phyloP scores from a whole-genome alignment of 768 basidiomycete species.

The Amanita fuliginea region DNA sequence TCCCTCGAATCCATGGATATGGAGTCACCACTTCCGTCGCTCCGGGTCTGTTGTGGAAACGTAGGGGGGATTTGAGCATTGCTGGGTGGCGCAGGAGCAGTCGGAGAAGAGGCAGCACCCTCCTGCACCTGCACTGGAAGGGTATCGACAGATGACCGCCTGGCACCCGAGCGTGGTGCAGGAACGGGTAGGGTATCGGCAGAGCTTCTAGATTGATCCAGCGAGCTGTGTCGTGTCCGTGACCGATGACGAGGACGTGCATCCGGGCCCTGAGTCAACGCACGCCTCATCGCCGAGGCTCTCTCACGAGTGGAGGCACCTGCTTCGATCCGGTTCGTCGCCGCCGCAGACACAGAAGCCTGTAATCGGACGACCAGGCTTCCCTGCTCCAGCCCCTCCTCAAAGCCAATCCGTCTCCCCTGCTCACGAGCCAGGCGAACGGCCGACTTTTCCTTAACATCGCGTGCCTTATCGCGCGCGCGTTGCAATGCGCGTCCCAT shows the following conservation, averaged over 20 bases:
- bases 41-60: background rate
- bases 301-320: background rate
- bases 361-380: background rate
- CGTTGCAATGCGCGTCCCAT: constrained; percentile 3
- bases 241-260: background rate
- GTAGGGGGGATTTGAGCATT: background rate
- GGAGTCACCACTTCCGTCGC: background rate
- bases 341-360: background rate
- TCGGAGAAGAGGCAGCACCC: background rate
- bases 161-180: background rate
- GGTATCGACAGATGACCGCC: background rate
- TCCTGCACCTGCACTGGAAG: background rate
- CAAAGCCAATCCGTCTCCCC: constrained; percentile 2
- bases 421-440: constrained; percentile 5
- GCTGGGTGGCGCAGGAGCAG: background rate
- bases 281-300: background rate
- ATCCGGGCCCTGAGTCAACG: constrained; percentile 2
- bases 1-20: background rate
- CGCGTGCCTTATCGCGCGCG: background rate
- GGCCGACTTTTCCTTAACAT: constrained; percentile 1
- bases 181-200: background rate
- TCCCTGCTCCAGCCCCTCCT: constrained; percentile 4
- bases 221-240: background rate
- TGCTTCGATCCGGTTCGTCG: background rate
- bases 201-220: background rate